Evolutionary conservation across 352 stramenopile species (phyloP).

Genomic region (Phytophthora cajani): DNA sequence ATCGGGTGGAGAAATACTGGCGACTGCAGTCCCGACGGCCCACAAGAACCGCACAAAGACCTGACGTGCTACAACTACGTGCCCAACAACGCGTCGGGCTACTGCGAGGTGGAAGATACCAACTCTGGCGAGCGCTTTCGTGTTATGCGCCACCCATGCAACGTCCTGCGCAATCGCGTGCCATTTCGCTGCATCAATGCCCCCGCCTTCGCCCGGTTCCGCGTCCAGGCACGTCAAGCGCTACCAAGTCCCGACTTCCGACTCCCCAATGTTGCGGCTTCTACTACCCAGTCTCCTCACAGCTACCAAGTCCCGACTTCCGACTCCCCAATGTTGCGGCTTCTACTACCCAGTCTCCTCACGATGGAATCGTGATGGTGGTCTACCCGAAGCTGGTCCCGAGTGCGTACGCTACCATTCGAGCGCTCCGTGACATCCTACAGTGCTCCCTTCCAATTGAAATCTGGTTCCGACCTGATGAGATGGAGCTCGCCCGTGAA

Average conservation of each 20-base stretch:
- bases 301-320: background rate
- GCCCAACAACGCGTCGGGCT: constrained; percentile 30
- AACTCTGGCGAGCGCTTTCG: constrained; percentile 35
- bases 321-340: background rate
- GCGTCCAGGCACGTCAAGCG: constrained; percentile 26
- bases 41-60: constrained; percentile 22
- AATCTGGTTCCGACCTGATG: constrained; percentile 57
- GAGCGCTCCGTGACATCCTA: constrained; percentile 33
- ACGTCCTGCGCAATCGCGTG: constrained; percentile 30
- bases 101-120: constrained; percentile 33
- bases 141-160: constrained; percentile 41
- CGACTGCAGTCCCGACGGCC: constrained; percentile 15
- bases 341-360: background rate
- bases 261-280: background rate
- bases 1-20: constrained; percentile 30
- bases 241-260: background rate
- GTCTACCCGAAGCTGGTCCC: constrained; percentile 57
- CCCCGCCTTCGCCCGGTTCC: constrained; percentile 46
- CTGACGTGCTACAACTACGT: constrained; percentile 25
- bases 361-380: constrained; percentile 58
- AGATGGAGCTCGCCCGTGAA: constrained; percentile 27
- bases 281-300: background rate
- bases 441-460: constrained; percentile 58
- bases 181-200: constrained; percentile 52
- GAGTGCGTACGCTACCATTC: constrained; percentile 35